Percentiles rank a stretch among this genome's conserved stretches.
These are phyloP conservation scores for Adansonia gregorii DNA, from an alignment of 441 rosid species.

Conservation along the genomic window DNA sequence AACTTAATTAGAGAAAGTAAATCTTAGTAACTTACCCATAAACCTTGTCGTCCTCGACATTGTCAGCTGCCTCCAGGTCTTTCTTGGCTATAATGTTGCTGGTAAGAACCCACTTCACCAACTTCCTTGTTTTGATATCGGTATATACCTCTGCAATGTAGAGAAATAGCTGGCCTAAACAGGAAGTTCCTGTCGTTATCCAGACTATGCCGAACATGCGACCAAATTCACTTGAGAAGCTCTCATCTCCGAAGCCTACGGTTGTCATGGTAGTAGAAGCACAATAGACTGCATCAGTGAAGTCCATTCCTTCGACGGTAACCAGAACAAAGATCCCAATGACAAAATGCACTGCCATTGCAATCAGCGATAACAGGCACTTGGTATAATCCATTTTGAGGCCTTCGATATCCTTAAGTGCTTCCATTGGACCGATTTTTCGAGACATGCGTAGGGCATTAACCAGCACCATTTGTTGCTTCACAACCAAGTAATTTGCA, in stretches of 20 bases:
- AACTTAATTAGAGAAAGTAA: background rate
- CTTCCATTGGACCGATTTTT: constrained; percentile 19
- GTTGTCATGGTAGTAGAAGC: constrained; percentile 41
- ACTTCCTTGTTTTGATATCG: constrained; percentile 28
- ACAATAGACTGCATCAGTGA: constrained; percentile 36
- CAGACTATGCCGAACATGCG: constrained; percentile 38
- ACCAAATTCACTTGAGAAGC: constrained; percentile 35
- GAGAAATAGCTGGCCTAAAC: constrained; percentile 37
- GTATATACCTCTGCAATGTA: constrained; percentile 40
- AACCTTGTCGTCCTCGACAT: constrained; percentile 31
- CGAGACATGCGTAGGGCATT: constrained; percentile 27
- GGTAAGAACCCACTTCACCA: constrained; percentile 28
- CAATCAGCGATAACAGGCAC: constrained; percentile 2
- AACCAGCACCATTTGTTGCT: constrained; percentile 35
- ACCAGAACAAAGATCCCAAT: constrained; percentile 23
- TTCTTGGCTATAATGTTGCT: constrained; percentile 23
- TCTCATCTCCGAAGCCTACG: constrained; percentile 44
- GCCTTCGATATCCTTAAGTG: constrained; percentile 28
- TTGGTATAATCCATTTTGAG: constrained; percentile 20
- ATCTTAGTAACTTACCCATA: constrained; percentile 27
- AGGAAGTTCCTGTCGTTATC: constrained; percentile 34
- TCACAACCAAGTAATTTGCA: constrained; percentile 35
- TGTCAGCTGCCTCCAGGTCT: constrained; percentile 37
- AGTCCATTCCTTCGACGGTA: constrained; percentile 27
- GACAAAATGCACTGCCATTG: constrained; percentile 11